Evolutionary conservation across 2,329 filamentous ascomycete species (phyloP).

Genomic region (Penicillium palitans): DNA sequence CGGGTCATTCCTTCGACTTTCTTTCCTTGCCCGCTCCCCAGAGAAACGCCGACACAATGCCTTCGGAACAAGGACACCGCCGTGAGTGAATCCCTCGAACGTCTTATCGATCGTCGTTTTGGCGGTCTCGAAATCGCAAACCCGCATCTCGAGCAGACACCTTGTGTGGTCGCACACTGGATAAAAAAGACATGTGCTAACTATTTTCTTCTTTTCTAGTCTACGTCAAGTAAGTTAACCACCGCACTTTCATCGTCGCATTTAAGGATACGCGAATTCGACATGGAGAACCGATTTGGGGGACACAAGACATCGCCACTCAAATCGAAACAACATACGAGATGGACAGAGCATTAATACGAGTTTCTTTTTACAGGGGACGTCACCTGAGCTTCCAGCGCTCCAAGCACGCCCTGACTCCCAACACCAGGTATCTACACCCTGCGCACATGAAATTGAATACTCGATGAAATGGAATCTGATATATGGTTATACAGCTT

Average conservation of each 20-base stretch:
- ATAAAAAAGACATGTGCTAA: slow-evolving; percentile 31
- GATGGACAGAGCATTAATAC: slow-evolving; percentile 38
- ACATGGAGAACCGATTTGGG: slow-evolving; percentile 18
- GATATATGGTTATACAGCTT: slow-evolving; percentile 55
- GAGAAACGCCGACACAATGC: slow-evolving; percentile 68
- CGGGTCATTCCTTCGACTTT: slow-evolving; percentile 46
- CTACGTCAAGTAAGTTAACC: slow-evolving; percentile 80
- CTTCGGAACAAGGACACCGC: slow-evolving; percentile 85
- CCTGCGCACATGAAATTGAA: slow-evolving; percentile 14
- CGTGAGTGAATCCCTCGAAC: slow-evolving; percentile 60
- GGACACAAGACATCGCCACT: slow-evolving; percentile 13
- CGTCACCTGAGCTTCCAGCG: slow-evolving; percentile 98
- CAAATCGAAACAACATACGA: slow-evolving; percentile 4
- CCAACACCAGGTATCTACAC: slow-evolving; percentile 64
- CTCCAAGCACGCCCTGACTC: slow-evolving; percentile 86
- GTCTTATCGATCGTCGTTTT: slow-evolving; percentile 18
- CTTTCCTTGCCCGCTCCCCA: slow-evolving; percentile 44
- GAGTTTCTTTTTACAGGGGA: slow-evolving; percentile 63
- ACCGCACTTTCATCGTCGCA: slow-evolving; percentile 25
- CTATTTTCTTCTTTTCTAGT: slow-evolving; percentile 53
- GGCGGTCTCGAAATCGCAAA: slow-evolving; percentile 14
- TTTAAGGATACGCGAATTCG: slow-evolving; percentile 23
- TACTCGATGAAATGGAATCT: slow-evolving; percentile 23
- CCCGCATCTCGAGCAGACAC: slow-evolving; percentile 10
- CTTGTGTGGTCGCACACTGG: slow-evolving; percentile 5